Conservation (phyloP, 2,329 filamentous ascomycete genomes). For the Bretziella fagacearum region DNA sequence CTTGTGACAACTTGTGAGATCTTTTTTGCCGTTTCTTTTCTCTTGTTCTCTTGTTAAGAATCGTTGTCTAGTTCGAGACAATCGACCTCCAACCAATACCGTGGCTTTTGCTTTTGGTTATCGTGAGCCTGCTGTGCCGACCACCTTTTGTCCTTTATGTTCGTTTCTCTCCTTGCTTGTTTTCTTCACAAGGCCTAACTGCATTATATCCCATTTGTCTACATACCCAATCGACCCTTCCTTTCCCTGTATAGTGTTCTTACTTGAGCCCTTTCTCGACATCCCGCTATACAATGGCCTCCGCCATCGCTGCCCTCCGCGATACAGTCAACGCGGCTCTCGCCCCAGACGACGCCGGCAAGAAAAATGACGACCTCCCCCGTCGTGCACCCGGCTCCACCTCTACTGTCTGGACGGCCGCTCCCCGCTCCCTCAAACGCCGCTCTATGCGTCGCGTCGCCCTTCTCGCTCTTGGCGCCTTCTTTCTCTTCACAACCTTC, state of each 20-base stretch:
- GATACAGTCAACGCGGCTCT: constrained; percentile 18
- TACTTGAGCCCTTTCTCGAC: not conserved
- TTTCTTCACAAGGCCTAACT: too few species aligned
- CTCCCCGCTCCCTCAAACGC: constrained; percentile 25
- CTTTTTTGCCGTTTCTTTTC: too few species aligned
- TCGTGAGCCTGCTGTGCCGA: not conserved
- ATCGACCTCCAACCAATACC: not conserved
- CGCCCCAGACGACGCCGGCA: constrained; percentile 32
- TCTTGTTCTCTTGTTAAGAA: not conserved
- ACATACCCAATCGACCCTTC: too few species aligned
- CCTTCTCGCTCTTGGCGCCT: constrained; percentile 27
- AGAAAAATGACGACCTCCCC: constrained; percentile 42
- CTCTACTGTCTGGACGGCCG: constrained; percentile 21
- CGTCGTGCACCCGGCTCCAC: constrained; percentile 17
- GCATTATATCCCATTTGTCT: too few species aligned
- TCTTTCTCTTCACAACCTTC: constrained; percentile 1
- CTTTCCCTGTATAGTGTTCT: too few species aligned
- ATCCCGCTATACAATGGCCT: not conserved
- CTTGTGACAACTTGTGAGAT: too few species aligned
- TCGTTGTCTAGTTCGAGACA: not conserved
- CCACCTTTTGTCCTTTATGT: not conserved
- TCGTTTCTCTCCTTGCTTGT: not conserved
- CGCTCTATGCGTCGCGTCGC: constrained; percentile 37
- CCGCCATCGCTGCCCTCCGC: constrained; percentile 9
- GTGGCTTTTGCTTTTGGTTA: not conserved